These are phyloP conservation scores for Paralagenidium karlingii DNA, from an alignment of 352 stramenopile genomes.

Conservation along the genomic window DNA sequence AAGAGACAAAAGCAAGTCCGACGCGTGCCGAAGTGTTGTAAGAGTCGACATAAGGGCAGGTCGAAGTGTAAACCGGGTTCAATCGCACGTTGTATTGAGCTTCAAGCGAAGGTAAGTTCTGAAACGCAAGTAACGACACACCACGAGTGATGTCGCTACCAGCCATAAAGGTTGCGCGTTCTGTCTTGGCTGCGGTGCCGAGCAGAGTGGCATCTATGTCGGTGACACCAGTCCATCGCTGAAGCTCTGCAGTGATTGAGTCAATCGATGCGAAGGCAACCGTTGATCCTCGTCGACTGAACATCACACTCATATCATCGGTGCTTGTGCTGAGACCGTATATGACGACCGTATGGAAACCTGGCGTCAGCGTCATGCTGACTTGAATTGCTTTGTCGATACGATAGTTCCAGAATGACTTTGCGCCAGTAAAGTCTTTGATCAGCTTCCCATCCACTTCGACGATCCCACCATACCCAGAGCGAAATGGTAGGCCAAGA, in stretches of 20 bases:
- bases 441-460: conserved; percentile 28
- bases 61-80: conserved; percentile 15
- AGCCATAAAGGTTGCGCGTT: conserved; percentile 14
- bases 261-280: conserved; percentile 10
- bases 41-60: conserved; percentile 12
- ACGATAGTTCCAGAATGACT: conserved; percentile 23
- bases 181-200: conserved; percentile 12
- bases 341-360: conserved; percentile 24
- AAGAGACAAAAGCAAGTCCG: conserved; percentile 23
- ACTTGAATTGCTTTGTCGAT: conserved; percentile 22
- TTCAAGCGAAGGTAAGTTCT: conserved; percentile 15
- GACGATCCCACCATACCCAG: conserved; percentile 23
- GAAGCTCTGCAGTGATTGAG: conserved; percentile 15
- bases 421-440: conserved; percentile 25
- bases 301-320: conserved; percentile 33
- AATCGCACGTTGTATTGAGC: conserved; percentile 26
- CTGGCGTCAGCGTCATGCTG: conserved; percentile 23
- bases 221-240: conserved; percentile 20
- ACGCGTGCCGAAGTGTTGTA: conserved; percentile 32
- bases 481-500: conserved; percentile 37
- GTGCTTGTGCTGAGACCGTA: conserved; percentile 28
- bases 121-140: conserved; percentile 26
- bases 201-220: conserved; percentile 16
- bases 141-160: conserved; percentile 18
- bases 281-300: conserved; percentile 19